These are phyloP conservation scores for Gnomoniopsis sp. DNA, from an alignment of 2,329 filamentous ascomycete species.

Conservation along the genomic window DNA sequence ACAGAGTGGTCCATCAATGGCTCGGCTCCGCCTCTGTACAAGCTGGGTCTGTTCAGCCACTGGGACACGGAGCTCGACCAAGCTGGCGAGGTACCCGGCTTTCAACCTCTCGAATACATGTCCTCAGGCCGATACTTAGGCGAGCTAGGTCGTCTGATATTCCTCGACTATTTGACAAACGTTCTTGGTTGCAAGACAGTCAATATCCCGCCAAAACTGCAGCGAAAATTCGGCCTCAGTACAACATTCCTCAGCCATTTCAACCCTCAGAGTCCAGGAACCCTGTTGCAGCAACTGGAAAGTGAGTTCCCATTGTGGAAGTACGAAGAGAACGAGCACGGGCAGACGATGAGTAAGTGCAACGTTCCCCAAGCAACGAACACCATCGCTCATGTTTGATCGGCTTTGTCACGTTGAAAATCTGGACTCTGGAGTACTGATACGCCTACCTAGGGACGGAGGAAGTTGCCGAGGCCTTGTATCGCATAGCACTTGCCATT, in stretches of 20 bases:
- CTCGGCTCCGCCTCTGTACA: conserved; percentile 62
- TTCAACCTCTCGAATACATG: conserved; percentile 84
- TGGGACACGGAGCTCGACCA: conserved; percentile 70
- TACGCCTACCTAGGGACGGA: conserved; percentile 44
- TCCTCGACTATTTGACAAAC: conserved; percentile 60
- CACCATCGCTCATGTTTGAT: too few relatives aligned
- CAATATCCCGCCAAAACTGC: conserved; percentile 52
- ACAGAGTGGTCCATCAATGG: conserved; percentile 84
- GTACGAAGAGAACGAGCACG: conserved; percentile 25
- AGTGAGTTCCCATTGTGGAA: conserved; percentile 50
- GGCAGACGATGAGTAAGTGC: conserved; percentile 44
- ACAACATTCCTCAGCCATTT: conserved; percentile 72
- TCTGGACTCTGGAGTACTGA: too few relatives aligned
- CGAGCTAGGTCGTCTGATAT: conserved; percentile 69
- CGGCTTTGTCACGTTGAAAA: too few relatives aligned
- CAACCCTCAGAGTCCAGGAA: conserved; percentile 47
- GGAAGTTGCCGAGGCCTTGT: conserved; percentile 56
- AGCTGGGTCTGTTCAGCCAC: conserved; percentile 60
- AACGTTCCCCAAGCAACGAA: too few relatives aligned
- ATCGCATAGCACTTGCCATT: conserved; percentile 66
- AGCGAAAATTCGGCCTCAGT: conserved; percentile 59
- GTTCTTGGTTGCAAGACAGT: conserved; percentile 36
- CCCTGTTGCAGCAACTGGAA: conserved; percentile 45
- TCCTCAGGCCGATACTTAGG: conserved; percentile 75
- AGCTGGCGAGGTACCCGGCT: conserved; percentile 67